Percentiles rank a stretch among this genome's conserved stretches.
phyloP scores from a whole-genome alignment of 345 rosid genomes.

The Theobroma cacao region DNA sequence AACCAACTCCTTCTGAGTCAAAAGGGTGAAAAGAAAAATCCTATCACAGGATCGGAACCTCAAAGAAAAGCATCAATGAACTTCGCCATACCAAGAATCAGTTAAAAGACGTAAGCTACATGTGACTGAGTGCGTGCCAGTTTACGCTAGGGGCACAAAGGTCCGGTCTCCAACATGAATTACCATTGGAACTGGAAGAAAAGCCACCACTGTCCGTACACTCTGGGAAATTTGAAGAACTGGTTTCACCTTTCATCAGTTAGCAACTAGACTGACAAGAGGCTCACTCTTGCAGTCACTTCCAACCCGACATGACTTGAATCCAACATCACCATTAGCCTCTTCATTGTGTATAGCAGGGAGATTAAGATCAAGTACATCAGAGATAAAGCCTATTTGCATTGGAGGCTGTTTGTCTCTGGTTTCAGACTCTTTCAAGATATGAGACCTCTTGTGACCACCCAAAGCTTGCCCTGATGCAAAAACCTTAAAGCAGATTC shows the following conservation, averaged over 20 bases:
- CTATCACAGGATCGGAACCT: background rate
- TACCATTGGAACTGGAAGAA: conserved; percentile 1
- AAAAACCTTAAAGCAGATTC: conserved; percentile 34
- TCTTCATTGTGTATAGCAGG: conserved; percentile 10
- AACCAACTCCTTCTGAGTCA: background rate
- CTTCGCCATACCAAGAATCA: background rate
- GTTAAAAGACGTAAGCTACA: background rate
- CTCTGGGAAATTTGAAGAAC: conserved; percentile 1
- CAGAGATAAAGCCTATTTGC: conserved; percentile 13
- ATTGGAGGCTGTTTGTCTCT: conserved; percentile 13
- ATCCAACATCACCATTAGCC: conserved; percentile 19
- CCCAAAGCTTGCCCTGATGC: conserved; percentile 55
- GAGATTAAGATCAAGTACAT: conserved; percentile 19
- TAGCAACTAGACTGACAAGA: conserved; percentile 25
- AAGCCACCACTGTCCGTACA: conserved; percentile 4
- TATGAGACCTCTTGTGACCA: conserved; percentile 53
- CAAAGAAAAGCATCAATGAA: background rate
- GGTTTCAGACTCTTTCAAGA: conserved; percentile 14
- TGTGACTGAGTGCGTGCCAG: background rate
- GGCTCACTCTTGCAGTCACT: conserved; percentile 23
- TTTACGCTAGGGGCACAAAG: background rate
- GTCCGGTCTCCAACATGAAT: background rate
- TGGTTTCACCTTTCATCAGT: conserved; percentile 16
- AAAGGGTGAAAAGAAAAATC: background rate
- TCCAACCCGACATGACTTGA: conserved; percentile 21